These are phyloP conservation scores for Penicillium griseofulvum DNA, from an alignment of 2,329 filamentous ascomycete genomes.

Conservation along the genomic window DNA sequence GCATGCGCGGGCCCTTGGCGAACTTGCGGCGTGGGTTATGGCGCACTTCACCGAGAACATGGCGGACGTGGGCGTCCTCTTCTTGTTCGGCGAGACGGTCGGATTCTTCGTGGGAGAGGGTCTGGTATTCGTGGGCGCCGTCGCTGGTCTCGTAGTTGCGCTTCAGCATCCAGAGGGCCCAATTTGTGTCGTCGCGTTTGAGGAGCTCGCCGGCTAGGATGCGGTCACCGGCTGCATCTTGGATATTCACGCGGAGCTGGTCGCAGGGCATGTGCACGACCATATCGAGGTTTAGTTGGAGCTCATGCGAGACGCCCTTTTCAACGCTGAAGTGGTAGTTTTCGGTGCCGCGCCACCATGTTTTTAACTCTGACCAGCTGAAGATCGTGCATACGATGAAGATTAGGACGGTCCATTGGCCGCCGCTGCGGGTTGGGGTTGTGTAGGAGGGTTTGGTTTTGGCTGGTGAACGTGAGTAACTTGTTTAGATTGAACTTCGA, in stretches of 20 bases:
- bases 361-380: constrained; percentile 70
- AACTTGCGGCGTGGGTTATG: constrained; percentile 65
- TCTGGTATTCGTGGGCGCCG: constrained; percentile 57
- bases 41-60: constrained; percentile 74
- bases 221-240: constrained; percentile 89
- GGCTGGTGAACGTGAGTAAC: constrained; percentile 53
- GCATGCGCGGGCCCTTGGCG: constrained; percentile 69
- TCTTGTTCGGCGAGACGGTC: constrained; percentile 48
- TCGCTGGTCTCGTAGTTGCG: constrained; percentile 56
- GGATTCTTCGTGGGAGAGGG: constrained; percentile 63
- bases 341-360: constrained; percentile 83
- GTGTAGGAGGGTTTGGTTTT: constrained; percentile 96
- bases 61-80: constrained; percentile 80
- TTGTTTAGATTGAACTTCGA: neutral
- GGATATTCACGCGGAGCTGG: constrained; percentile 92
- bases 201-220: constrained; percentile 78
- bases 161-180: constrained; percentile 75
- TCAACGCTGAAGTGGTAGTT: constrained; percentile 91
- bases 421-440: constrained; percentile 76
- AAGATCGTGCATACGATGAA: constrained; percentile 71
- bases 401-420: constrained; percentile 89
- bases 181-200: constrained; percentile 72
- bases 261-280: constrained; percentile 84
- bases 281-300: constrained; percentile 96
- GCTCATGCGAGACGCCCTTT: constrained; percentile 78